Percentiles rank a stretch among this genome's conserved stretches.
Conservation (phyloP, 805 yeast species). For the Sungouiella blattae region DNA sequence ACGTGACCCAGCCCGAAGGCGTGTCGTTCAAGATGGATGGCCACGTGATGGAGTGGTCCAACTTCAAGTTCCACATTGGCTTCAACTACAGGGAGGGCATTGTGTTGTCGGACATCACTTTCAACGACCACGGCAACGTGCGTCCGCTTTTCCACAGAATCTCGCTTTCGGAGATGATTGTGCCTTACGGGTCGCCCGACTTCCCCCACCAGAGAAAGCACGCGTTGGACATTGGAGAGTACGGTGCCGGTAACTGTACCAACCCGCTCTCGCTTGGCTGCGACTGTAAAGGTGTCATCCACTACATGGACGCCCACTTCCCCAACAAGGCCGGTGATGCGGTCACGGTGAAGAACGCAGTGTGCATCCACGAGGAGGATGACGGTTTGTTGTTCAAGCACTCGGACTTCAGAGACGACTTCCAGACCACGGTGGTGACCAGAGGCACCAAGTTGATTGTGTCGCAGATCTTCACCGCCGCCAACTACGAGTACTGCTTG, state of each 20-base stretch:
- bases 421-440: constrained; percentile 69
- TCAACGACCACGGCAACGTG: constrained; percentile 71
- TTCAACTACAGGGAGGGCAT: constrained; percentile 86
- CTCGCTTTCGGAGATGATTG: constrained; percentile 79
- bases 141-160: constrained; percentile 77
- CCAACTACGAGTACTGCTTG: constrained; percentile 80
- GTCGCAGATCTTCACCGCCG: constrained; percentile 83
- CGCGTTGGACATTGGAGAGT: constrained; percentile 83
- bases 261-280: constrained; percentile 77
- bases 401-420: constrained; percentile 79
- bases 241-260: constrained; percentile 84
- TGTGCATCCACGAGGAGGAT: constrained; percentile 85
- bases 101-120: constrained; percentile 68
- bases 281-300: constrained; percentile 84
- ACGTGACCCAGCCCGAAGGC: constrained; percentile 77
- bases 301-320: constrained; percentile 77
- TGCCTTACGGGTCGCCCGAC: constrained; percentile 77
- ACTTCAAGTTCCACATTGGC: constrained; percentile 74
- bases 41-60: constrained; percentile 71
- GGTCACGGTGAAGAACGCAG: constrained; percentile 68
- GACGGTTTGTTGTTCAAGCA: constrained; percentile 78
- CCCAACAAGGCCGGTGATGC: constrained; percentile 66
- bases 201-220: constrained; percentile 83
- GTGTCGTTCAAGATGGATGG: constrained; percentile 73
- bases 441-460: constrained; percentile 71